phyloP scores from a whole-genome alignment of 2,329 filamentous ascomycete species.

The Colletotrichum paranaense region DNA sequence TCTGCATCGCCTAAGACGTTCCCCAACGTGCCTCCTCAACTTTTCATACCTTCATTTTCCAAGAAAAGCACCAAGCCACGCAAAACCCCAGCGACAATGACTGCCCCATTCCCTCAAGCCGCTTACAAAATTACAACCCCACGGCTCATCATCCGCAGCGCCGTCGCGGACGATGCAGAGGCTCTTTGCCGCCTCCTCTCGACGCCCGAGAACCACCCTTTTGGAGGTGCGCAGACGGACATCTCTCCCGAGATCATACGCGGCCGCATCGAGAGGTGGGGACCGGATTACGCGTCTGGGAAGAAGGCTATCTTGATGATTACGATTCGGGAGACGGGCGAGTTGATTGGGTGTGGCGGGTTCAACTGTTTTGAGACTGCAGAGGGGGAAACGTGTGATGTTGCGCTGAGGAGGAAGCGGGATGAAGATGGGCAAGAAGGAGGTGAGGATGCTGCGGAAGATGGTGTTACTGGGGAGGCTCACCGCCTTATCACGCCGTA shows the following conservation, averaged over 20 bases:
- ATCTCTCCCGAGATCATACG: conserved; percentile 30
- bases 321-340: conserved; percentile 26
- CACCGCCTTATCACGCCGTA: not conserved
- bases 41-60: not conserved
- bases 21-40: not conserved
- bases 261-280: conserved; percentile 19
- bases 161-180: conserved; percentile 36
- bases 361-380: conserved; percentile 35
- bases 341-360: conserved; percentile 36
- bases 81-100: conserved; percentile 10
- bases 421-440: too few species aligned
- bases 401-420: not conserved
- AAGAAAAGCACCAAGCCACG: too few species aligned
- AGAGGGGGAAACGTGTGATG: not conserved
- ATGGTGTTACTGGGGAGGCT: not conserved
- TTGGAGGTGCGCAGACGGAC: not conserved
- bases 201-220: conserved; percentile 36
- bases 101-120: conserved; percentile 23
- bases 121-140: conserved; percentile 50
- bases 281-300: conserved; percentile 27
- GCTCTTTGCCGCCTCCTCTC: conserved; percentile 28
- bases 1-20: not conserved
- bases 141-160: conserved; percentile 52
- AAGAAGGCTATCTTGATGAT: conserved; percentile 37
- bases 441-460: not conserved